phyloP scores from a whole-genome alignment of 768 basidiomycete species.

The Termitomyces sp. region DNA sequence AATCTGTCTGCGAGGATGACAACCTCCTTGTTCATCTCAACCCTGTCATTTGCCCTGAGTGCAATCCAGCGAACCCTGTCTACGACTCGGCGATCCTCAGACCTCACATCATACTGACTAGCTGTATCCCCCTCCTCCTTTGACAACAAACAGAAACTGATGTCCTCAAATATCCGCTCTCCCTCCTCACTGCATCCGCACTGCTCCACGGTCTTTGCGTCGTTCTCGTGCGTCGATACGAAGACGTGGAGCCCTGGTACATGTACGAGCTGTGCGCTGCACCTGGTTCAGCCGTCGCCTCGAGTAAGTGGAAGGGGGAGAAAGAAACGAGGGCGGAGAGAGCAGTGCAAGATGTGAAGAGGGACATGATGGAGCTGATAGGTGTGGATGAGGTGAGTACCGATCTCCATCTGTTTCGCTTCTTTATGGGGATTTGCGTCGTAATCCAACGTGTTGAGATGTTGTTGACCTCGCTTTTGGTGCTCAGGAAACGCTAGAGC shows the following conservation, averaged over 20 bases:
- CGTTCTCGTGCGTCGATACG: conserved; percentile 31
- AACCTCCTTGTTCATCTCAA: not conserved
- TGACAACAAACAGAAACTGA: conserved; percentile 37
- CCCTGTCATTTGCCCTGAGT: not conserved
- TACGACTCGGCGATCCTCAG: no score
- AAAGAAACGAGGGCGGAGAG: conserved; percentile 19
- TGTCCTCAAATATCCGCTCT: conserved; percentile 44
- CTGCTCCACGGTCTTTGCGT: conserved; percentile 39
- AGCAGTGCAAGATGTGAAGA: conserved; percentile 30
- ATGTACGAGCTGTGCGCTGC: conserved; percentile 7
- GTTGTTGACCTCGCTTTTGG: not conserved
- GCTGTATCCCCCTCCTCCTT: not conserved
- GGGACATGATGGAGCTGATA: conserved; percentile 29
- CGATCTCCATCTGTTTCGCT: not conserved
- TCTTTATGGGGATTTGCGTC: not conserved
- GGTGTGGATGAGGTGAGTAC: conserved; percentile 31
- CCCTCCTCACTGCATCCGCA: conserved; percentile 47
- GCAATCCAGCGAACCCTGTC: not conserved
- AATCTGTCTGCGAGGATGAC: not conserved
- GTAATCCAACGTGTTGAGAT: not conserved
- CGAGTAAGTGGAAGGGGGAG: conserved; percentile 2
- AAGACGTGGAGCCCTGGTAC: conserved; percentile 24
- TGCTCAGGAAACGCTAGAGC: conserved; percentile 6
- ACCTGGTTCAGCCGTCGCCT: not conserved
- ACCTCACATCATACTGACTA: not conserved